Percentiles rank a stretch among this genome's conserved stretches.
These are phyloP conservation scores for Cercospora zeae-maydis DNA, from an alignment of 2,329 filamentous ascomycete genomes.

Conservation along the genomic window DNA sequence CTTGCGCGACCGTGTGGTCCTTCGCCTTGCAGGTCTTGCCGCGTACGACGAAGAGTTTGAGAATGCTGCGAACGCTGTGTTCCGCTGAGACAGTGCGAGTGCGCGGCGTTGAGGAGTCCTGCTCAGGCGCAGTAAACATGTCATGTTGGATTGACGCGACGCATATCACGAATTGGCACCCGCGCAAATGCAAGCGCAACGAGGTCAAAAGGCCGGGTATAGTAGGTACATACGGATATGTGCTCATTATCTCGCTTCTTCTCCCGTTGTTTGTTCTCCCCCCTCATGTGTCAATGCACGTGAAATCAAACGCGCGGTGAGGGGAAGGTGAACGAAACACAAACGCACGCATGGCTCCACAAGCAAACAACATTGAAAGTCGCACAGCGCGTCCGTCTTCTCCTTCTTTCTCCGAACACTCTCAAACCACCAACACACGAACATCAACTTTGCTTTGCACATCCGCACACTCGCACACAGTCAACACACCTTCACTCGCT, in stretches of 20 bases:
- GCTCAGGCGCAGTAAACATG: background rate
- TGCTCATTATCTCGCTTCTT: background rate
- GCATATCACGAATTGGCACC: background rate
- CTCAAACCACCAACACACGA: background rate
- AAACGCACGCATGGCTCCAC: background rate
- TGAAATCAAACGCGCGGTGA: background rate
- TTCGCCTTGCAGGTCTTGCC: conserved; percentile 14
- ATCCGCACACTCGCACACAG: background rate
- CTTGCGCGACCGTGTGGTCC: conserved; percentile 14
- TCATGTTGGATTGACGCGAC: background rate
- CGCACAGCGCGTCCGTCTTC: background rate
- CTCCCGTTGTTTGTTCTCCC: background rate
- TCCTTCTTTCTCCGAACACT: background rate
- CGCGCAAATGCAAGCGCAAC: background rate
- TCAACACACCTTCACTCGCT: background rate
- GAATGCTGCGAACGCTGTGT: background rate
- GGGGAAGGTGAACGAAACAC: background rate
- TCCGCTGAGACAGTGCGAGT: background rate
- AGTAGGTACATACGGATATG: background rate
- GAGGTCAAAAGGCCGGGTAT: background rate
- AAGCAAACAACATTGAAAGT: background rate
- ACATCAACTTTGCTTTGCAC: background rate
- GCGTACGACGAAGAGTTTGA: conserved; percentile 4
- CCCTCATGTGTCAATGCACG: background rate
- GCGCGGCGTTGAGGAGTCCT: background rate